Conservation (phyloP, 352 stramenopile genomes). For the Pythium guiyangense region DNA sequence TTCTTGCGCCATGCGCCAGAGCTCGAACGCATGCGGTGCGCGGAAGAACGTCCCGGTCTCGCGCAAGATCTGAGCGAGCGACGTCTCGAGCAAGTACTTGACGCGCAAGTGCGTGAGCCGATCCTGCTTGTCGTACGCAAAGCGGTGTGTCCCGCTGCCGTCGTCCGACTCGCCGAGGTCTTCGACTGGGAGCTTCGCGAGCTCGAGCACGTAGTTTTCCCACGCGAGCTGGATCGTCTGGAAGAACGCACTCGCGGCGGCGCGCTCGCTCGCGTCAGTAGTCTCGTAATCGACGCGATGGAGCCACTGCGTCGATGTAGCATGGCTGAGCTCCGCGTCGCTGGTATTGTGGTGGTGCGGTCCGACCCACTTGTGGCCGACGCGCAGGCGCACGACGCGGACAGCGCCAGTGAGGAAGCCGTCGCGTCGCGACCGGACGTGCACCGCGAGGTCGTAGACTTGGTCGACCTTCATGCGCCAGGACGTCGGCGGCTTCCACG, state of each 20-base stretch:
- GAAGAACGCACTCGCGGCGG: slow-evolving; percentile 50
- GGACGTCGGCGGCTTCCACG: slow-evolving; percentile 52
- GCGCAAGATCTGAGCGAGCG: slow-evolving; percentile 43
- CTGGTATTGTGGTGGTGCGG: slow-evolving; percentile 45
- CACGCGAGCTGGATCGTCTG: slow-evolving; percentile 44
- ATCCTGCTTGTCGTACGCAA: slow-evolving; percentile 53
- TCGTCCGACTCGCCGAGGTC: slow-evolving; percentile 25
- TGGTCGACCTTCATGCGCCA: slow-evolving; percentile 69
- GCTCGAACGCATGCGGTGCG: too few species aligned
- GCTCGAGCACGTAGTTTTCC: slow-evolving; percentile 49
- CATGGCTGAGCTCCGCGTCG: slow-evolving; percentile 20
- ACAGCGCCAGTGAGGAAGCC: slow-evolving; percentile 46
- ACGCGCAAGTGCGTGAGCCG: slow-evolving; percentile 46
- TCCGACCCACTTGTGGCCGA: slow-evolving; percentile 64
- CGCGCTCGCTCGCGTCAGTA: slow-evolving; percentile 21
- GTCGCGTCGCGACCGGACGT: slow-evolving; percentile 32
- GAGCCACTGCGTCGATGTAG: slow-evolving; percentile 40
- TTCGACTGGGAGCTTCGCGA: slow-evolving; percentile 44
- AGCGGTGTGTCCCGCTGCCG: slow-evolving; percentile 12
- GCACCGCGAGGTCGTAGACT: slow-evolving; percentile 51
- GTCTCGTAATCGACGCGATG: slow-evolving; percentile 66
- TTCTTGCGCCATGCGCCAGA: too few species aligned
- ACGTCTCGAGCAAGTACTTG: slow-evolving; percentile 60
- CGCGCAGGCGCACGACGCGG: too few species aligned
- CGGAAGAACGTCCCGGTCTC: slow-evolving; percentile 52